phyloP scores from a whole-genome alignment of 139 green algal genomes.

The Coelastrella sp. region DNA sequence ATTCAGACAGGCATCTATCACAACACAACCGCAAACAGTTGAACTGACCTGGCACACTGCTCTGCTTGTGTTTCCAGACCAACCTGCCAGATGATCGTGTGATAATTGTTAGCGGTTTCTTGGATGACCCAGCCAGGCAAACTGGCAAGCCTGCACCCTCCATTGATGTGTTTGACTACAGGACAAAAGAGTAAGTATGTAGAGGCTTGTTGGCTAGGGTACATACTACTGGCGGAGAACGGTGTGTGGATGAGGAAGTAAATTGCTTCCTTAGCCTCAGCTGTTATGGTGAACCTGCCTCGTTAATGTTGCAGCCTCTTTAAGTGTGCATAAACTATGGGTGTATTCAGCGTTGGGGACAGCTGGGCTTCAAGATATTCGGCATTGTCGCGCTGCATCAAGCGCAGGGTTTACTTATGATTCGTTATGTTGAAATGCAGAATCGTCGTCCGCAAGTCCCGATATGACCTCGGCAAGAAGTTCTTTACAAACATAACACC shows the following conservation, averaged over 20 bases:
- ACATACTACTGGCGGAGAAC: too few species aligned
- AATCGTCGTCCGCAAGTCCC: slow-evolving; percentile 32
- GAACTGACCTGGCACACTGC: neutral
- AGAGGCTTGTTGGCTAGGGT: neutral
- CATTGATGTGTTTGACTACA: slow-evolving; percentile 53
- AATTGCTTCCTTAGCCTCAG: too few species aligned
- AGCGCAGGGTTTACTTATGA: neutral
- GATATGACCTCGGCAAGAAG: slow-evolving; percentile 48
- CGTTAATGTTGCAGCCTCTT: too few species aligned
- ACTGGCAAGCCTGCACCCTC: slow-evolving; percentile 45
- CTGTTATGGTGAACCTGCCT: too few species aligned
- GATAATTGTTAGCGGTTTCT: slow-evolving; percentile 47
- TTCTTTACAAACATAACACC: slow-evolving; percentile 53
- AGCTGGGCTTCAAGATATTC: too few species aligned
- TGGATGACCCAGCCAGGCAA: slow-evolving; percentile 41
- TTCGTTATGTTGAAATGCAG: neutral
- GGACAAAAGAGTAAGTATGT: neutral
- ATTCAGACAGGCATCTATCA: too few species aligned
- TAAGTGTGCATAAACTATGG: too few species aligned
- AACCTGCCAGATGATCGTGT: slow-evolving; percentile 43
- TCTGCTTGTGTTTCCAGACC: neutral
- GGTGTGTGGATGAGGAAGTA: too few species aligned
- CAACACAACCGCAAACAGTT: too few species aligned
- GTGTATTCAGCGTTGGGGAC: too few species aligned
- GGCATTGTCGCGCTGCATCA: too few species aligned